These are phyloP conservation scores for Aureobasidium sp. DNA, from an alignment of 2,329 filamentous ascomycete species.

Conservation along the genomic window DNA sequence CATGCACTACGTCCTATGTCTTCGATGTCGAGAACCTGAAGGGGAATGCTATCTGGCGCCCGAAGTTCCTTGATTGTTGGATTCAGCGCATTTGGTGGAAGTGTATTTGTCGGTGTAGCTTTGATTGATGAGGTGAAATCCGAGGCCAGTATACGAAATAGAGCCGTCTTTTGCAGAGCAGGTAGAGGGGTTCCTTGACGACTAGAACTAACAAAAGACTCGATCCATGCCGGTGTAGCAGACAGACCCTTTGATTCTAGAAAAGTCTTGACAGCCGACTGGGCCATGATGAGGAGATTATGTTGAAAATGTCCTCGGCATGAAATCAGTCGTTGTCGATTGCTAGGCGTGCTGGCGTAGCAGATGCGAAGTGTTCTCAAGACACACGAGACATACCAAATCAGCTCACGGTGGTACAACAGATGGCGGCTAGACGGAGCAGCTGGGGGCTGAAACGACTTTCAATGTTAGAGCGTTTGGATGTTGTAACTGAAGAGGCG, in stretches of 20 bases:
- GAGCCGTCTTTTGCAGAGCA: conserved; percentile 68
- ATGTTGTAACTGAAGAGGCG: not conserved
- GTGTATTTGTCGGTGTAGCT: conserved; percentile 32
- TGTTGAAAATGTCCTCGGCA: not conserved
- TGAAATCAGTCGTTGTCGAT: not conserved
- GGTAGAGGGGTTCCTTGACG: conserved; percentile 52
- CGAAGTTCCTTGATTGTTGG: conserved; percentile 45
- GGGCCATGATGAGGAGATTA: conserved; percentile 3
- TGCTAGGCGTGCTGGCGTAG: not conserved
- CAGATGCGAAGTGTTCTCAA: not conserved
- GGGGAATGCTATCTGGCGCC: conserved; percentile 55
- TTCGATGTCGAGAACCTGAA: conserved; percentile 80
- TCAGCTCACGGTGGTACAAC: not conserved
- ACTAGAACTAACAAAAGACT: conserved; percentile 49
- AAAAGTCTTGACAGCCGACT: conserved; percentile 26
- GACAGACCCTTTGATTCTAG: conserved; percentile 45
- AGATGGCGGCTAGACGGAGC: not conserved
- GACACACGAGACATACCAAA: not conserved
- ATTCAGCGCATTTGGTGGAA: conserved; percentile 52
- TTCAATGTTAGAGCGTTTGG: not conserved
- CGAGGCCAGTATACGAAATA: conserved; percentile 68
- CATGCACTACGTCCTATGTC: conserved; percentile 73
- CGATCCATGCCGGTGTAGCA: conserved; percentile 55
- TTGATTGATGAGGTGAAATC: conserved; percentile 60
- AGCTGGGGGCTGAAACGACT: not conserved